A percentile compares a stretch with the other conserved stretches of the same genome.
phyloP scores from a whole-genome alignment of 257 asterid genomes.

The Solanum verrucosum region DNA sequence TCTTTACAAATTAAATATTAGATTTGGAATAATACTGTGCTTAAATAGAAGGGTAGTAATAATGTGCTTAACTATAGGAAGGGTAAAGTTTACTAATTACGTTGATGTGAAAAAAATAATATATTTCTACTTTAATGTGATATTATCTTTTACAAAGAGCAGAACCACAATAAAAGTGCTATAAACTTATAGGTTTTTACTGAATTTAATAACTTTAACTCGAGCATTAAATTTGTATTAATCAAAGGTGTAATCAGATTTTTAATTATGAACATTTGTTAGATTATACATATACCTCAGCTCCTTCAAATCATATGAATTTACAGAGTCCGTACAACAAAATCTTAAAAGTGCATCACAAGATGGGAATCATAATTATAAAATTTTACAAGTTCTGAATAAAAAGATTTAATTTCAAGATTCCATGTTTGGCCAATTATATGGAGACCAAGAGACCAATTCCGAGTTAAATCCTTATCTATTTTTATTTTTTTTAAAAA shows the following conservation, averaged over 20 bases:
- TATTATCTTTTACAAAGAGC: background rate
- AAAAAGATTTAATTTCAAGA: background rate
- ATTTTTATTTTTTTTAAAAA: too few relatives aligned
- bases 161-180: background rate
- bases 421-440: background rate
- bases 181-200: background rate
- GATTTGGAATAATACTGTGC: background rate
- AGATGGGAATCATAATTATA: background rate
- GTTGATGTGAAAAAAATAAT: too few relatives aligned
- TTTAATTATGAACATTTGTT: too few relatives aligned
- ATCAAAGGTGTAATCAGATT: too few relatives aligned
- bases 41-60: background rate
- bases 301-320: background rate
- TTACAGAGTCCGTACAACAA: background rate
- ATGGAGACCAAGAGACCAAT: background rate
- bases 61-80: background rate
- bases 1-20: background rate
- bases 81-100: background rate
- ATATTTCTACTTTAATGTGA: background rate
- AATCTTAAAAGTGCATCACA: background rate
- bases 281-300: too few relatives aligned
- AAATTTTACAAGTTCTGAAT: background rate
- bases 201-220: background rate
- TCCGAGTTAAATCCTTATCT: background rate
- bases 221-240: too few relatives aligned